These are phyloP conservation scores for Stephanodiscus minutulus DNA, from an alignment of 108 stramenopile genomes.

Conservation along the genomic window DNA sequence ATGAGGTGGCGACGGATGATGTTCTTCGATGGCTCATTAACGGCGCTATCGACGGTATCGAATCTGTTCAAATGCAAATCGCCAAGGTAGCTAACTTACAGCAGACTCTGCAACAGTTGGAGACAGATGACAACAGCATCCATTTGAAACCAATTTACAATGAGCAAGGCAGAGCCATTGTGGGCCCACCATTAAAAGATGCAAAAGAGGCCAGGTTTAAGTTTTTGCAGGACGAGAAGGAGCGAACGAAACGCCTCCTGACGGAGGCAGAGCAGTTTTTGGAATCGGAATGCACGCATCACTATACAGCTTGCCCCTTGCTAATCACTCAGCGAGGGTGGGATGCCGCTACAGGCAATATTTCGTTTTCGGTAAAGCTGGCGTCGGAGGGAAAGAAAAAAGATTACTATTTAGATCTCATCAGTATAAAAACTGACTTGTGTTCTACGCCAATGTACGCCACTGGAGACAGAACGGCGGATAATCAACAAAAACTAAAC, in stretches of 20 bases:
- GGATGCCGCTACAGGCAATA: not conserved
- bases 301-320: slow-evolving; percentile 21
- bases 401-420: slow-evolving; percentile 29
- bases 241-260: not conserved
- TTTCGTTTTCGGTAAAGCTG: not conserved
- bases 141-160: not conserved
- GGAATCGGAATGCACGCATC: slow-evolving; percentile 6
- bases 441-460: slow-evolving; percentile 28
- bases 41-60: slow-evolving; percentile 3
- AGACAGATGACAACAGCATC: slow-evolving; percentile 13
- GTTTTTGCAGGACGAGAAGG: slow-evolving; percentile 8
- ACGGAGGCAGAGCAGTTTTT: slow-evolving; percentile 8
- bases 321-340: not conserved
- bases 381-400: slow-evolving; percentile 4
- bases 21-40: slow-evolving; percentile 25
- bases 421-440: slow-evolving; percentile 22
- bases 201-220: slow-evolving; percentile 2
- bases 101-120: slow-evolving; percentile 12
- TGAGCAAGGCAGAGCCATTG: slow-evolving; percentile 7
- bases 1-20: slow-evolving; percentile 12
- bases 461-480: not conserved
- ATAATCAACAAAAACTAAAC: not conserved
- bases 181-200: not conserved
- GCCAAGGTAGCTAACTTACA: slow-evolving; percentile 10
- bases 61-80: slow-evolving; percentile 8